Evolutionary conservation across 352 stramenopile genomes (phyloP).

Genomic region (Pythium brassicae): DNA sequence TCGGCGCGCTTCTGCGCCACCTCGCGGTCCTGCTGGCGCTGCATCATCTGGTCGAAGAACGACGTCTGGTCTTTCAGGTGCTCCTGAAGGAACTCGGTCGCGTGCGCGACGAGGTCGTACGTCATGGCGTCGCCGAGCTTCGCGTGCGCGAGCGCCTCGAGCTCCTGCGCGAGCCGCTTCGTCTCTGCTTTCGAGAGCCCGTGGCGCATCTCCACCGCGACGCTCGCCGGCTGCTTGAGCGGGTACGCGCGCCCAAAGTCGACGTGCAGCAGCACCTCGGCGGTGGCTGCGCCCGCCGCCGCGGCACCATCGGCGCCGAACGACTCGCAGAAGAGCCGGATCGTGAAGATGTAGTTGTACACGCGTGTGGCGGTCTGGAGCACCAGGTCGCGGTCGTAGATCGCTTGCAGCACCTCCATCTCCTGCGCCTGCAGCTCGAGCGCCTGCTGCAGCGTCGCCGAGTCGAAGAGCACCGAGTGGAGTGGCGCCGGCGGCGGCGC

Average conservation of each 20-base stretch:
- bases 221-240: slow-evolving; percentile 53
- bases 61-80: slow-evolving; percentile 80
- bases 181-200: slow-evolving; percentile 70
- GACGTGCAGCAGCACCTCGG: slow-evolving; percentile 72
- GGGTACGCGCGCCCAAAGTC: slow-evolving; percentile 68
- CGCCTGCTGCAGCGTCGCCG: slow-evolving; percentile 38
- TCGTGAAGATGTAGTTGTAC: slow-evolving; percentile 82
- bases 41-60: slow-evolving; percentile 88
- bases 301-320: slow-evolving; percentile 7
- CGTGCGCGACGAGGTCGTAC: slow-evolving; percentile 81
- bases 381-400: slow-evolving; percentile 71
- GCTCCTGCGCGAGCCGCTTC: slow-evolving; percentile 40
- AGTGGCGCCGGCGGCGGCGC: slow-evolving; percentile 13
- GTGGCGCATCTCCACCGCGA: slow-evolving; percentile 64
- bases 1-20: slow-evolving; percentile 57
- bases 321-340: slow-evolving; percentile 59
- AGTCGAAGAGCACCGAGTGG: slow-evolving; percentile 24
- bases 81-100: slow-evolving; percentile 78
- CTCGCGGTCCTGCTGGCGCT: slow-evolving; percentile 66
- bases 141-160: slow-evolving; percentile 54
- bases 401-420: slow-evolving; percentile 77
- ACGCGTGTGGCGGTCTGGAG: slow-evolving; percentile 71
- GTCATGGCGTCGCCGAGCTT: slow-evolving; percentile 74
- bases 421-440: slow-evolving; percentile 72
- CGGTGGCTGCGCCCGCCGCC: slow-evolving; percentile 27